These are phyloP conservation scores for Ustilago shanxiensis DNA, from an alignment of 1,284 basidiomycete species.

Conservation along the genomic window DNA sequence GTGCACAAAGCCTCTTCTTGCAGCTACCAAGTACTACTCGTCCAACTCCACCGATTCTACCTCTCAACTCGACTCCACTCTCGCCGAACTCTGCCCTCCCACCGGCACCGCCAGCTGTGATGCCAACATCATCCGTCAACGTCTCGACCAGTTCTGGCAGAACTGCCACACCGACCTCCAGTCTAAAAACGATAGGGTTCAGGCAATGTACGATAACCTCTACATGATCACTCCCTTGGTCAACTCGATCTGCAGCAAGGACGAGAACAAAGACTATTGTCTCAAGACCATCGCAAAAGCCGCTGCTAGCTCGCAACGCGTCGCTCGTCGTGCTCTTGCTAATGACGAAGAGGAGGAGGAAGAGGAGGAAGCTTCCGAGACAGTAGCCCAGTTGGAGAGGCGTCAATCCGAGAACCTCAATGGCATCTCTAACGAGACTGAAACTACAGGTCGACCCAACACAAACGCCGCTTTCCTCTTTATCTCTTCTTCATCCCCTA, in stretches of 20 bases:
- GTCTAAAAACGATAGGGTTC: constrained; percentile 38
- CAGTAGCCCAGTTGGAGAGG: constrained; percentile 21
- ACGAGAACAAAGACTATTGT: constrained; percentile 54
- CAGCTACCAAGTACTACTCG: constrained; percentile 54
- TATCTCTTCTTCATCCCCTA: constrained; percentile 47
- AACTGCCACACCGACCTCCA: constrained; percentile 55
- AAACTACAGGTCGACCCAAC: constrained; percentile 23
- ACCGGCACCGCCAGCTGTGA: constrained; percentile 51
- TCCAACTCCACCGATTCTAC: constrained; percentile 42
- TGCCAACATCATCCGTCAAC: constrained; percentile 44
- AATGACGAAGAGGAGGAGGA: constrained; percentile 20
- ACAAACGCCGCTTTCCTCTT: constrained; percentile 66
- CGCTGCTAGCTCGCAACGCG: constrained; percentile 25
- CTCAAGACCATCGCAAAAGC: constrained; percentile 55
- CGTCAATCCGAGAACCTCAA: constrained; percentile 24
- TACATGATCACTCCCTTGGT: constrained; percentile 64
- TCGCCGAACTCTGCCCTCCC: constrained; percentile 55
- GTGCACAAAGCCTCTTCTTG: constrained; percentile 58
- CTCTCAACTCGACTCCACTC: constrained; percentile 47
- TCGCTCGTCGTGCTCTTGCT: constrained; percentile 12
- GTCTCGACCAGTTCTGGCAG: constrained; percentile 56
- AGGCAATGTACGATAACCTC: constrained; percentile 60
- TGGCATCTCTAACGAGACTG: constrained; percentile 29
- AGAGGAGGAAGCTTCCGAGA: constrained; percentile 18
- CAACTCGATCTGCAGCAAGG: constrained; percentile 60